Evolutionary conservation across 116 monocot species (phyloP).

Genomic region (Posidonia oceanica): DNA sequence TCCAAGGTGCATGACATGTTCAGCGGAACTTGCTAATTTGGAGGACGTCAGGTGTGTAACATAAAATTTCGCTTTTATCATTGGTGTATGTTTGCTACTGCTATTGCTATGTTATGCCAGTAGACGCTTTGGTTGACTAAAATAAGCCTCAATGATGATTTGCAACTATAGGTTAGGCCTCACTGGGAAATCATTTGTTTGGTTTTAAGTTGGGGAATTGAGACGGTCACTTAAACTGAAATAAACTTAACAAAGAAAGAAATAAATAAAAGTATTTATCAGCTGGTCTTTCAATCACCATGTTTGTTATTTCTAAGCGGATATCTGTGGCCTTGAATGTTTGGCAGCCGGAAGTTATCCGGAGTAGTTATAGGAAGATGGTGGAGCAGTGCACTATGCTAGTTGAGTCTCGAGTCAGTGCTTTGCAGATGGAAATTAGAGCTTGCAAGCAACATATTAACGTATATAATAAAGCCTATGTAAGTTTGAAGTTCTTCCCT

Average conservation of each 20-base stretch:
- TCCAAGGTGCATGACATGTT: slow-evolving; percentile 4
- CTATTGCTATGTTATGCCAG: no score
- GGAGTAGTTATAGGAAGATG: slow-evolving; percentile 62
- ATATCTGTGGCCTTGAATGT: slow-evolving; percentile 81
- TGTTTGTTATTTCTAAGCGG: slow-evolving; percentile 24
- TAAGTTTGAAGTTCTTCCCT: slow-evolving; percentile 18
- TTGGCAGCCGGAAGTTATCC: slow-evolving; percentile 86
- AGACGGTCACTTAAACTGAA: no score
- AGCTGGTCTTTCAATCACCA: no score
- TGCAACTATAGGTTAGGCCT: no score
- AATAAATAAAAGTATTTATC: no score
- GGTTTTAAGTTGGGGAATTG: no score
- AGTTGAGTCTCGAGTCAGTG: slow-evolving; percentile 45
- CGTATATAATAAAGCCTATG: slow-evolving; percentile 43
- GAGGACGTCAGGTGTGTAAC: slow-evolving; percentile 15
- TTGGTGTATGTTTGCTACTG: no score
- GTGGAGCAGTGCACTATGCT: slow-evolving; percentile 78
- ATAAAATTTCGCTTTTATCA: no score
- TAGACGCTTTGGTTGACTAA: no score
- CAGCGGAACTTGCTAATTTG: slow-evolving; percentile 9
- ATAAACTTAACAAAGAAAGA: no score
- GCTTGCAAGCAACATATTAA: slow-evolving; percentile 78
- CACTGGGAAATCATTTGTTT: no score
- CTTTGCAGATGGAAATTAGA: slow-evolving; percentile 65
- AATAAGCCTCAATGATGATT: no score